These are phyloP conservation scores for Pachysolen tannophilus DNA, from an alignment of 805 yeast genomes.

Conservation along the genomic window DNA sequence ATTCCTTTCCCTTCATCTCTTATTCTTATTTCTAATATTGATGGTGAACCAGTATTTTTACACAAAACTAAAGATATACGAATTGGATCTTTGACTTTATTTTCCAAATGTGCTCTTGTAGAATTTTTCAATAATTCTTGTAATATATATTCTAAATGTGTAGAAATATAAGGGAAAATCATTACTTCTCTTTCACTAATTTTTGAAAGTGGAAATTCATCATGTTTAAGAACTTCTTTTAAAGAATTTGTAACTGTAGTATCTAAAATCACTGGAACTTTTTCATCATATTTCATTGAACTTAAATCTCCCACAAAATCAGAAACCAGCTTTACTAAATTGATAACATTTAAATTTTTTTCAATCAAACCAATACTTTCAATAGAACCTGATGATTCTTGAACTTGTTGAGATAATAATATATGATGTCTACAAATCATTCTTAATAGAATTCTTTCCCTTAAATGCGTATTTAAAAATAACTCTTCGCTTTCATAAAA, in stretches of 20 bases:
- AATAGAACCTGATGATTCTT: slow-evolving; percentile 26
- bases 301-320: slow-evolving; percentile 79
- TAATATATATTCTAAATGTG: slow-evolving; percentile 80
- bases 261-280: slow-evolving; percentile 53
- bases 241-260: slow-evolving; percentile 18
- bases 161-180: slow-evolving; percentile 74
- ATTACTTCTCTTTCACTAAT: slow-evolving; percentile 33
- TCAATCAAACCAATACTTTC: slow-evolving; percentile 58
- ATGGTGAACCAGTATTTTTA: slow-evolving; percentile 17
- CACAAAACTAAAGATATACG: slow-evolving; percentile 35
- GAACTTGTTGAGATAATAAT: slow-evolving; percentile 37
- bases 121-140: slow-evolving; percentile 86
- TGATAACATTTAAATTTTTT: slow-evolving; percentile 54
- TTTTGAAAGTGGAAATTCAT: slow-evolving; percentile 19
- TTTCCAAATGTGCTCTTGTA: slow-evolving; percentile 81
- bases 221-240: slow-evolving; percentile 24
- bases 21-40: slow-evolving; percentile 50
- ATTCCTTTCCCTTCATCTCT: slow-evolving; percentile 91
- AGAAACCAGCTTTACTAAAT: slow-evolving; percentile 54
- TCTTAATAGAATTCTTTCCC: slow-evolving; percentile 82
- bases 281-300: slow-evolving; percentile 72
- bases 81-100: slow-evolving; percentile 37
- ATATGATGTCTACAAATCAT: slow-evolving; percentile 82
- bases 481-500: slow-evolving; percentile 18
- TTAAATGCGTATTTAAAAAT: slow-evolving; percentile 69